Percentiles rank a stretch among this genome's conserved stretches.
These are phyloP conservation scores for Arabis hirsuta DNA, from an alignment of 345 rosid species.

Conservation along the genomic window DNA sequence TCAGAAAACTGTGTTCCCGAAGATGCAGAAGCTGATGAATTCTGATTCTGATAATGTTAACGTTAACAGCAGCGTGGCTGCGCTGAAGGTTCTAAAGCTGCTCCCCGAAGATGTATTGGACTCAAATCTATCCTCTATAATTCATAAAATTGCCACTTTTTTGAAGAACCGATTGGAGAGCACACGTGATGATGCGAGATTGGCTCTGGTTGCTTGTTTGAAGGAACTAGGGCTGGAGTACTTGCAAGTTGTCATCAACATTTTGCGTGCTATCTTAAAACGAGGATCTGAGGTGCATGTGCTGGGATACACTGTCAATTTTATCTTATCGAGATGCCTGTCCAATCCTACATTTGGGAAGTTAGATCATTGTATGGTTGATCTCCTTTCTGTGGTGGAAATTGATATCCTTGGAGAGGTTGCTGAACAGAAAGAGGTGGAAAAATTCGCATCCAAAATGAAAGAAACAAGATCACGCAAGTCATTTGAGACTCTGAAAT, in stretches of 20 bases:
- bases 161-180: slow-evolving; percentile 71
- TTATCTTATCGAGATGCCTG: slow-evolving; percentile 61
- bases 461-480: slow-evolving; percentile 76
- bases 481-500: slow-evolving; percentile 74
- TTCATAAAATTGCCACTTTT: slow-evolving; percentile 71
- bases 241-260: slow-evolving; percentile 64
- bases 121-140: slow-evolving; percentile 71
- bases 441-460: slow-evolving; percentile 83
- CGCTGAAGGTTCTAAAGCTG: slow-evolving; percentile 82
- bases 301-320: slow-evolving; percentile 75
- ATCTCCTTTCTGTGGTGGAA: slow-evolving; percentile 74
- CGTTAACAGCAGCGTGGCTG: slow-evolving; percentile 69
- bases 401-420: slow-evolving; percentile 88
- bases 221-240: slow-evolving; percentile 90
- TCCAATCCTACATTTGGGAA: slow-evolving; percentile 51
- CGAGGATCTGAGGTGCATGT: slow-evolving; percentile 90
- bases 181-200: slow-evolving; percentile 78
- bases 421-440: slow-evolving; percentile 90
- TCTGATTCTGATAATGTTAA: slow-evolving; percentile 69
- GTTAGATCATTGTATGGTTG: slow-evolving; percentile 82
- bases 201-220: slow-evolving; percentile 82
- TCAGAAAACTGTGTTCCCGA: slow-evolving; percentile 65
- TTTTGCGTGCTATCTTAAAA: slow-evolving; percentile 70
- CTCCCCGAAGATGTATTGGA: slow-evolving; percentile 82
- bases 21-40: slow-evolving; percentile 65